Base-by-base conservation (phyloP, 345 rosid genomes). In the Limnanthes douglasii region DNA sequence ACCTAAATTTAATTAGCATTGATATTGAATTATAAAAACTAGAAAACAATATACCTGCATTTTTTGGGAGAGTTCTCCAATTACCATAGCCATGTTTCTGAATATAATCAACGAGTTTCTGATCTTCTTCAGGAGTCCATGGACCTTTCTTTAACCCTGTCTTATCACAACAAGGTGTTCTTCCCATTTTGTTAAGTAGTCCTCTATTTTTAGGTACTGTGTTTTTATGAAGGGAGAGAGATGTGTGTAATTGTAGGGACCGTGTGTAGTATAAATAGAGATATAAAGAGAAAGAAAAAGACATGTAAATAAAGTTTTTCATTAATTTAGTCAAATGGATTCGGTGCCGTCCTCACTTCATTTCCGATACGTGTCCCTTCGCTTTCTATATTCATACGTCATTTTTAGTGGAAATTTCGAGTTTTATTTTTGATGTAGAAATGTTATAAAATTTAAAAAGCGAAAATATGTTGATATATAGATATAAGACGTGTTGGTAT, bases 51-150 rank as follows among this genome's bases (percentile, higher is more conserved):
- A 4, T 34, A 84, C 96, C 90, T 1, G 94, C 96, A 67, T 85
- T 74, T 51, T 77, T 67, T 5, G 96, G 96, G 21, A 85, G 83
- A 5, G 83, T 69, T 39, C 94, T 74, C 96, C 96, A 85, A 34
- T 74, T 77, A 11, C 96, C 86, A 28, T 61, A 76, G 3, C 96
- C 96, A 53, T 86, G 81, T 45, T 61, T 65, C 6, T 78, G 62
- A 43, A 86, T 78, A 48, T 78, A 86, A 27, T 66, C 78, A 33
- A 64, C 23, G 39, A 86, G 60, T 36, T 66, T 81, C 55, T 61
- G 61, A 40, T 85, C 96, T 57, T 85, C 96, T 44, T 85, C 96
- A 10, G 73, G 56, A 3, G 86, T 85, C 96, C 96, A 85, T 6
- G 96, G 86, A 8, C 96, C 96, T 60, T 64, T 85, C 65, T 74